Percentiles rank a stretch among this genome's conserved stretches.
phyloP scores from a whole-genome alignment of 345 rosid species.

The Crucihimalaya himalaica region DNA sequence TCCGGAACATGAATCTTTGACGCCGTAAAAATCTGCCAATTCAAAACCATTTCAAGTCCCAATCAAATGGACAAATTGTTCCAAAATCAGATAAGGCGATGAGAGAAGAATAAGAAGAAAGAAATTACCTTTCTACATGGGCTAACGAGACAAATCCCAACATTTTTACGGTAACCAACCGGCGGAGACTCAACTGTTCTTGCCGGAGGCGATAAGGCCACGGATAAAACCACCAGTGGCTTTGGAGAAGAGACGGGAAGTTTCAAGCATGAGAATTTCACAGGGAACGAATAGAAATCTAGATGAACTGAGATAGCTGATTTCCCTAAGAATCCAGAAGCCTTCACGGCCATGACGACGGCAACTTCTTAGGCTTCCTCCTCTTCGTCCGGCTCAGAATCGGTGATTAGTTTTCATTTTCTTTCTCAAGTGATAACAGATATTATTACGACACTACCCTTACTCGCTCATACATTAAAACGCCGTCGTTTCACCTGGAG shows the following conservation, averaged over 20 bases:
- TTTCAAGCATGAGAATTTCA: slow-evolving; percentile 42
- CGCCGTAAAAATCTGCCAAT: slow-evolving; percentile 62
- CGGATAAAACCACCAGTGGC: slow-evolving; percentile 35
- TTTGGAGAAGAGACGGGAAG: slow-evolving; percentile 23
- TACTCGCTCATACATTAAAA: neutral
- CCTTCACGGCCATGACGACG: slow-evolving; percentile 48
- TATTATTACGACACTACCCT: slow-evolving; percentile 30
- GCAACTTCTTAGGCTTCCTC: slow-evolving; percentile 4
- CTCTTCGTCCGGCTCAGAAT: slow-evolving; percentile 10
- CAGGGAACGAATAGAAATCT: slow-evolving; percentile 24
- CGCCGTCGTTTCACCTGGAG: neutral
- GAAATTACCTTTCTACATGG: slow-evolving; percentile 62
- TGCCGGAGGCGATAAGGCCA: slow-evolving; percentile 35
- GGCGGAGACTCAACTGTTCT: slow-evolving; percentile 63
- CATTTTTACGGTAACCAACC: slow-evolving; percentile 73
- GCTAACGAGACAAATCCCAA: slow-evolving; percentile 70
- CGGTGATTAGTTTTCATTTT: neutral
- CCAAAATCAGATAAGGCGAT: neutral
- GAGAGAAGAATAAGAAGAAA: neutral
- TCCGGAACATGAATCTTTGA: slow-evolving; percentile 67
- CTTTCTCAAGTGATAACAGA: slow-evolving; percentile 15
- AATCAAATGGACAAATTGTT: neutral
- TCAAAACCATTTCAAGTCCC: slow-evolving; percentile 24
- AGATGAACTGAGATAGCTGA: slow-evolving; percentile 29
- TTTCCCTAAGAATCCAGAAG: slow-evolving; percentile 39